These are phyloP conservation scores for Byssoonygena ceratinophila DNA, from an alignment of 2,329 filamentous ascomycete genomes.

Conservation along the genomic window DNA sequence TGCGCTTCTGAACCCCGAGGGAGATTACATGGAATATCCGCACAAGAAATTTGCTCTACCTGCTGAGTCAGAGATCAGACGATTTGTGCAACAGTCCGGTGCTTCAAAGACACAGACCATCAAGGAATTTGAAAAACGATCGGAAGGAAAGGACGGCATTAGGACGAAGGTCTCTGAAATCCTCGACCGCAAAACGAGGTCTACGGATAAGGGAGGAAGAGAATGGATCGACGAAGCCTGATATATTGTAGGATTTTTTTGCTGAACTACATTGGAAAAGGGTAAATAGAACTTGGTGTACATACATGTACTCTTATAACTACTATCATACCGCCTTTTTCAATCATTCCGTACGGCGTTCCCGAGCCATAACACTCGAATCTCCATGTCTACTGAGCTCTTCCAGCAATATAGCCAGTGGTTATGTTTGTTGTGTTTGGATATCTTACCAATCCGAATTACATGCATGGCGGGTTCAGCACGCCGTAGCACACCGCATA, in stretches of 20 bases:
- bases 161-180: slow-evolving; percentile 59
- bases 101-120: slow-evolving; percentile 47
- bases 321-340: too few relatives aligned
- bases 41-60: slow-evolving; percentile 60
- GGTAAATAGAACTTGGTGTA: neutral
- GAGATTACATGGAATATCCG: slow-evolving; percentile 63
- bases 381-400: too few relatives aligned
- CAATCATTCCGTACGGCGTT: too few relatives aligned
- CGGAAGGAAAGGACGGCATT: slow-evolving; percentile 58
- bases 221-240: slow-evolving; percentile 1
- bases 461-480: neutral
- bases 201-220: slow-evolving; percentile 32
- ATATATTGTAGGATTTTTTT: neutral
- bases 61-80: slow-evolving; percentile 48
- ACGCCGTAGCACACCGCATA: neutral
- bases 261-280: neutral
- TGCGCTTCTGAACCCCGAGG: slow-evolving; percentile 48
- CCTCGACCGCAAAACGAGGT: slow-evolving; percentile 50
- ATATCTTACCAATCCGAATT: neutral
- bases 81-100: slow-evolving; percentile 31
- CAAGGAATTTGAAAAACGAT: slow-evolving; percentile 50
- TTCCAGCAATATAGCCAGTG: too few relatives aligned
- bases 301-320: neutral
- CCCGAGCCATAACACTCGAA: too few relatives aligned
- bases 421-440: neutral